phyloP scores from a whole-genome alignment of 225 moss, liverwort and hornwort species.

The Polytrichum formosum region DNA sequence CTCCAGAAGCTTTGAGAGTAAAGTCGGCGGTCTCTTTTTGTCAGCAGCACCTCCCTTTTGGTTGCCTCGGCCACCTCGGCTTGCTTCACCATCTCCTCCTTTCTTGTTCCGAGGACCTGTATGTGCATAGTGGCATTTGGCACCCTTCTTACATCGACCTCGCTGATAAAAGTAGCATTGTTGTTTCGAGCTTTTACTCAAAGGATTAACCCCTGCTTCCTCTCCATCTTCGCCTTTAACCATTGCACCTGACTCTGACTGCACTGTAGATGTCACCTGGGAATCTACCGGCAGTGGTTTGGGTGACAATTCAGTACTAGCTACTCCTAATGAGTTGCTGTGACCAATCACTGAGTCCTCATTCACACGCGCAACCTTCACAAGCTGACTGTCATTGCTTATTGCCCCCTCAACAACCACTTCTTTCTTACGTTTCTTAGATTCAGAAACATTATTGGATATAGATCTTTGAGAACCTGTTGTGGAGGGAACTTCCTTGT shows the following conservation, averaged over 20 bases:
- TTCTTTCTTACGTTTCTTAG: constrained; percentile 36
- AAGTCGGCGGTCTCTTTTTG: constrained; percentile 45
- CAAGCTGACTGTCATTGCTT: constrained; percentile 32
- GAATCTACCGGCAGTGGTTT: constrained; percentile 10
- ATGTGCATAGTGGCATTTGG: constrained; percentile 64
- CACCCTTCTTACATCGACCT: constrained; percentile 75
- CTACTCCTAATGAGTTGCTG: neutral
- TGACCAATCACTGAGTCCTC: constrained; percentile 2
- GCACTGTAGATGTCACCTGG: constrained; percentile 4
- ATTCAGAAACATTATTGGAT: constrained; percentile 12
- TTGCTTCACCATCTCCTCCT: constrained; percentile 15
- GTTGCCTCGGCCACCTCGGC: constrained; percentile 1
- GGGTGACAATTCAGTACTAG: constrained; percentile 13
- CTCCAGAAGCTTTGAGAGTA: constrained; percentile 84
- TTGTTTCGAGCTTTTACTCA: constrained; percentile 22
- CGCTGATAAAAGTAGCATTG: constrained; percentile 58
- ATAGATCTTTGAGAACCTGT: neutral
- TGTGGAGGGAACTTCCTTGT: neutral
- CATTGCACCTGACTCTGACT: neutral
- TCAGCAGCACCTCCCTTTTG: constrained; percentile 17
- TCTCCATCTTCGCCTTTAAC: constrained; percentile 13
- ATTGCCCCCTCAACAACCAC: constrained; percentile 13
- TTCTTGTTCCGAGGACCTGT: constrained; percentile 32
- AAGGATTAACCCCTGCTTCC: constrained; percentile 13
- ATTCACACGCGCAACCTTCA: constrained; percentile 46